A percentile compares a stretch with the other conserved stretches of the same genome.
Conservation (phyloP, 148 eudicot species). For the Spergularia marina region DNA sequence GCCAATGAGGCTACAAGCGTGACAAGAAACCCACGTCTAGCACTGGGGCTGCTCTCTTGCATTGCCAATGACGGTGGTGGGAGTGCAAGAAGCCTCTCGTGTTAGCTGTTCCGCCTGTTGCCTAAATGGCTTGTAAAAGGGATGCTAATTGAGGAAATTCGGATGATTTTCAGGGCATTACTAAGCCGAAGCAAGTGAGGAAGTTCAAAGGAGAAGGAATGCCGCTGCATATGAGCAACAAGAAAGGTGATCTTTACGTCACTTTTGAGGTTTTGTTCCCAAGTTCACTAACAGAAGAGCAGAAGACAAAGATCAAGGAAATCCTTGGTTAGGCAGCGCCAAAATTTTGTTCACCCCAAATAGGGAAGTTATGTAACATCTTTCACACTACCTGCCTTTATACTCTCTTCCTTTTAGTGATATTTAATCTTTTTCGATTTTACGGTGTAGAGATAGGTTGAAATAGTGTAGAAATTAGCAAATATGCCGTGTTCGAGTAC, state of each 20-base stretch:
- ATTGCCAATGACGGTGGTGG: too few relatives aligned
- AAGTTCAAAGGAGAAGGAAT: constrained; percentile 94
- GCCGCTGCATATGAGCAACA: constrained; percentile 80
- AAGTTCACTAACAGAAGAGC: constrained; percentile 70
- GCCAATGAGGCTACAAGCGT: too few relatives aligned
- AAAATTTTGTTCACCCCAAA: constrained; percentile 17
- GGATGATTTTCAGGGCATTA: constrained; percentile 50
- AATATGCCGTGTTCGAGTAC: constrained; percentile 15
- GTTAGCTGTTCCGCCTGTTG: not conserved
- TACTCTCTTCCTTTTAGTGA: not conserved
- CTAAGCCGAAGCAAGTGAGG: constrained; percentile 83
- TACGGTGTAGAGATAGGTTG: constrained; percentile 20
- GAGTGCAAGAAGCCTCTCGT: not conserved
- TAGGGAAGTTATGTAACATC: constrained; percentile 27
- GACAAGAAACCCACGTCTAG: too few relatives aligned
- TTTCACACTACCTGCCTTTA: constrained; percentile 7
- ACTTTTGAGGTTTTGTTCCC: constrained; percentile 78
- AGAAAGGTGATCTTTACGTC: constrained; percentile 67
- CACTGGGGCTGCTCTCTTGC: too few relatives aligned
- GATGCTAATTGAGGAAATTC: not conserved
- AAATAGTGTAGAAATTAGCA: constrained; percentile 8
- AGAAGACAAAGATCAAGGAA: constrained; percentile 75
- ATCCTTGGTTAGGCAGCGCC: constrained; percentile 43
- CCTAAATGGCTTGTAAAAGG: not conserved
- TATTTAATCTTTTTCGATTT: not conserved